Percentiles rank a stretch among this genome's conserved stretches.
Evolutionary conservation across 192 early-diverging fungal genomes (phyloP).

Genomic region (Allomyces macrogynus): DNA sequence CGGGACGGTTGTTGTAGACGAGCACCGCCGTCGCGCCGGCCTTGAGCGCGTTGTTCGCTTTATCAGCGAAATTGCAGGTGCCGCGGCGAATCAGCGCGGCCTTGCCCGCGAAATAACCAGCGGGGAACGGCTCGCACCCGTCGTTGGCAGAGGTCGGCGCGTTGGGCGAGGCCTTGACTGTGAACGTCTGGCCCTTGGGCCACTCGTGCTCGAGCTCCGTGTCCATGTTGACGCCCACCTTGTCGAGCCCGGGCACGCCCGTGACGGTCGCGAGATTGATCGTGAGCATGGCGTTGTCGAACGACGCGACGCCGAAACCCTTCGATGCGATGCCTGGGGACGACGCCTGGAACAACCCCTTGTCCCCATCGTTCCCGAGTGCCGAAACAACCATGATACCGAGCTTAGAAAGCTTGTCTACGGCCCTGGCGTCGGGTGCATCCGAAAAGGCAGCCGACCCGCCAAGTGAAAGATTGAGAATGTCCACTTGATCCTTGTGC

Average conservation of each 20-base stretch:
- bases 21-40: constrained; percentile 44
- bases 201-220: no score
- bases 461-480: constrained; percentile 58
- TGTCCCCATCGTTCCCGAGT: constrained; percentile 40
- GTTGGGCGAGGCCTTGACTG: constrained; percentile 20
- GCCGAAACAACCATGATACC: constrained; percentile 35
- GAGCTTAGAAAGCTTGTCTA: constrained; percentile 19
- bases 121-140: constrained; percentile 25
- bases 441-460: constrained; percentile 37
- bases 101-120: constrained; percentile 15
- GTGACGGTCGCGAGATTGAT: background rate
- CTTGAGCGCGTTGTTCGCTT: constrained; percentile 25
- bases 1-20: constrained; percentile 31
- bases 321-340: constrained; percentile 32
- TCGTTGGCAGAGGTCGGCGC: constrained; percentile 21
- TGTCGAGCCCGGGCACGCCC: background rate
- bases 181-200: background rate
- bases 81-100: constrained; percentile 48
- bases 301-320: constrained; percentile 34
- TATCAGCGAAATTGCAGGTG: constrained; percentile 40
- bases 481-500: constrained; percentile 42
- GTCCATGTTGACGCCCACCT: background rate
- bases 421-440: constrained; percentile 32
- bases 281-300: constrained; percentile 19
- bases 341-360: constrained; percentile 35